Evolutionary conservation across 2,329 filamentous ascomycete species (phyloP).

Genomic region (Dactylellina cionopaga): DNA sequence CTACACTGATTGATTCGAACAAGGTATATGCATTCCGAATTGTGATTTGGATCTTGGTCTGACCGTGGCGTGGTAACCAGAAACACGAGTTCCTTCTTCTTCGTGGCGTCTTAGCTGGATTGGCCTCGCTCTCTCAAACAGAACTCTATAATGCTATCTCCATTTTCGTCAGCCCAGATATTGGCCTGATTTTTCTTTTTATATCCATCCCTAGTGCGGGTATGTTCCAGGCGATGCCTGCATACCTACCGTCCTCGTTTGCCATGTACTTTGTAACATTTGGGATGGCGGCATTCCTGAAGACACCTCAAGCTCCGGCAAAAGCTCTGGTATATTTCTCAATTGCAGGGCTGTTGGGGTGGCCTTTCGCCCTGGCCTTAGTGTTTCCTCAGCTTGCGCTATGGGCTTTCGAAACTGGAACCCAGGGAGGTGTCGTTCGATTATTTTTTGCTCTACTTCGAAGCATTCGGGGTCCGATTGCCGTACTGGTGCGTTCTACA

Average conservation of each 20-base stretch:
- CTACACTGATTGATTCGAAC: constrained; percentile 49
- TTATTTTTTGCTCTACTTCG: not conserved
- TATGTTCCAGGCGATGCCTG: constrained; percentile 89
- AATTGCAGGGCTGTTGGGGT: constrained; percentile 83
- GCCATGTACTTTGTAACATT: constrained; percentile 94
- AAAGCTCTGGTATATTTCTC: constrained; percentile 92
- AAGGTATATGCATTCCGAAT: constrained; percentile 18
- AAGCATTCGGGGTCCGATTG: constrained; percentile 62
- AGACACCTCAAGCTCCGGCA: not conserved
- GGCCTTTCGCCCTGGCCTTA: constrained; percentile 91
- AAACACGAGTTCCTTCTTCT: constrained; percentile 81
- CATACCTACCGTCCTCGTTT: constrained; percentile 92
- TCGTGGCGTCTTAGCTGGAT: constrained; percentile 76
- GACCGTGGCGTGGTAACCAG: constrained; percentile 49
- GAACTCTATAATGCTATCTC: constrained; percentile 81
- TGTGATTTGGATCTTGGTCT: not conserved
- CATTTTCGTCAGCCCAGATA: constrained; percentile 78
- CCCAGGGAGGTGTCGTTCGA: not conserved
- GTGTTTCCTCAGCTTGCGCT: constrained; percentile 68
- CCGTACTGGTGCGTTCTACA: constrained; percentile 72
- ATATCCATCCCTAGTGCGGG: constrained; percentile 82
- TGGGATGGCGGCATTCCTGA: constrained; percentile 83
- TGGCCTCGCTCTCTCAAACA: constrained; percentile 84
- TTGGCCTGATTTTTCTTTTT: constrained; percentile 85
- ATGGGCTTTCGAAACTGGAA: constrained; percentile 1